A percentile compares a stretch with the other conserved stretches of the same genome.
Evolutionary conservation across 768 basidiomycete species (phyloP).

Genomic region (Rhodotorula paludigena): DNA sequence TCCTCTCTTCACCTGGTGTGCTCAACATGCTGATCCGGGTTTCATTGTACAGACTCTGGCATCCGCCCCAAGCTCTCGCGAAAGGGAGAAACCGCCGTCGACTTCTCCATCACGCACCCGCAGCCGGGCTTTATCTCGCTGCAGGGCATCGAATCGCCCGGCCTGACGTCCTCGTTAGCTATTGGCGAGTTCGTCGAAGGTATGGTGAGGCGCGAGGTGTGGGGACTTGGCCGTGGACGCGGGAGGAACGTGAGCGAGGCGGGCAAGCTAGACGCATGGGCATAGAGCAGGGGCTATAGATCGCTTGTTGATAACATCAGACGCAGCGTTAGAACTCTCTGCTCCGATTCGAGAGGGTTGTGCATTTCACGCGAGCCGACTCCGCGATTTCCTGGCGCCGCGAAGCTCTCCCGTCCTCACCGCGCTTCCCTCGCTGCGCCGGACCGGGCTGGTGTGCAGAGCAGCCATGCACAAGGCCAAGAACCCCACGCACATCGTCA

Average conservation of each 20-base stretch:
- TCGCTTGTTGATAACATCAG: background rate
- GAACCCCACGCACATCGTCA: slow-evolving; percentile 31
- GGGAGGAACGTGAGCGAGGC: slow-evolving; percentile 15
- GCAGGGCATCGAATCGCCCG: slow-evolving; percentile 87
- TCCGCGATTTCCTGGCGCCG: background rate
- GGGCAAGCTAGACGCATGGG: slow-evolving; percentile 29
- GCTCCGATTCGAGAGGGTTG: too few relatives aligned
- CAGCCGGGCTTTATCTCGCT: slow-evolving; percentile 63
- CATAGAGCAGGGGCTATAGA: slow-evolving; percentile 1
- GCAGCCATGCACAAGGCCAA: background rate
- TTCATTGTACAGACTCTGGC: slow-evolving; percentile 47
- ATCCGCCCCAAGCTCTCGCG: slow-evolving; percentile 75
- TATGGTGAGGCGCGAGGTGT: slow-evolving; percentile 35
- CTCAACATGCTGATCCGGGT: too few relatives aligned
- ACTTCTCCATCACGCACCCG: slow-evolving; percentile 55
- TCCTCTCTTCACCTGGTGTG: background rate
- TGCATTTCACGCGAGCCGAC: background rate
- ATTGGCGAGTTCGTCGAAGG: slow-evolving; percentile 66
- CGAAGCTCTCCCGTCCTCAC: too few relatives aligned
- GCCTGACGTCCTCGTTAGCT: slow-evolving; percentile 78
- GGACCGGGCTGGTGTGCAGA: too few relatives aligned
- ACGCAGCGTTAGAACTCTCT: background rate
- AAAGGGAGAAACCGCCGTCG: slow-evolving; percentile 60
- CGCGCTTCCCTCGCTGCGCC: background rate
- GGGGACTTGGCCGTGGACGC: slow-evolving; percentile 12